These are phyloP conservation scores for Ganoderma multipileum DNA, from an alignment of 1,284 basidiomycete species.

Conservation along the genomic window DNA sequence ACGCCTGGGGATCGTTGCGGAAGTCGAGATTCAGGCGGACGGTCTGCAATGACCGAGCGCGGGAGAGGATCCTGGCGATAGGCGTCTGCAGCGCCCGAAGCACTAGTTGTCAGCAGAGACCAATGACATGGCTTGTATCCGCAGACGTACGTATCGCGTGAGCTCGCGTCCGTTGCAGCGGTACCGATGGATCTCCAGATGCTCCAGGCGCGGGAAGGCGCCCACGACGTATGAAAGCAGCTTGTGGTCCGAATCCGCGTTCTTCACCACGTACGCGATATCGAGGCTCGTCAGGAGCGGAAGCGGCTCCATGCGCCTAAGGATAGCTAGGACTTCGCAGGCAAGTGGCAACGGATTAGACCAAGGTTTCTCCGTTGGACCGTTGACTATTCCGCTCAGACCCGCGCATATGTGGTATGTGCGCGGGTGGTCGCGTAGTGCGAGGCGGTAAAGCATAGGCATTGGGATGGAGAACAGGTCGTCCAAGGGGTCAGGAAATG, in stretches of 20 bases:
- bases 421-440: background rate
- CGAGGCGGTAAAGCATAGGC: background rate
- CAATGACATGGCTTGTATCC: rapidly evolving
- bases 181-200: background rate
- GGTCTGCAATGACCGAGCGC: background rate
- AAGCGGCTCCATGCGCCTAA: background rate
- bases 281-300: background rate
- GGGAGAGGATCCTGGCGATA: background rate
- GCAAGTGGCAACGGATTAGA: background rate
- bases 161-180: background rate
- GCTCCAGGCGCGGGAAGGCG: background rate
- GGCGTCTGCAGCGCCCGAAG: background rate
- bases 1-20: slow-evolving; percentile 7
- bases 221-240: background rate
- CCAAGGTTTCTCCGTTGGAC: background rate
- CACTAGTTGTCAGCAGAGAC: background rate
- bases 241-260: background rate
- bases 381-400: background rate
- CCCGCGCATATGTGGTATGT: background rate
- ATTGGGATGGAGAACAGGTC: background rate
- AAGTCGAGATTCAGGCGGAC: slow-evolving; percentile 13
- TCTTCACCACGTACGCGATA: background rate
- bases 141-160: background rate
- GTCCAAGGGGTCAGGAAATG: background rate
- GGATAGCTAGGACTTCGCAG: background rate